Percentiles rank a stretch among this genome's conserved stretches.
Conservation (phyloP, 495 filamentous ascomycete species). For the Penicillium samsonianum region DNA sequence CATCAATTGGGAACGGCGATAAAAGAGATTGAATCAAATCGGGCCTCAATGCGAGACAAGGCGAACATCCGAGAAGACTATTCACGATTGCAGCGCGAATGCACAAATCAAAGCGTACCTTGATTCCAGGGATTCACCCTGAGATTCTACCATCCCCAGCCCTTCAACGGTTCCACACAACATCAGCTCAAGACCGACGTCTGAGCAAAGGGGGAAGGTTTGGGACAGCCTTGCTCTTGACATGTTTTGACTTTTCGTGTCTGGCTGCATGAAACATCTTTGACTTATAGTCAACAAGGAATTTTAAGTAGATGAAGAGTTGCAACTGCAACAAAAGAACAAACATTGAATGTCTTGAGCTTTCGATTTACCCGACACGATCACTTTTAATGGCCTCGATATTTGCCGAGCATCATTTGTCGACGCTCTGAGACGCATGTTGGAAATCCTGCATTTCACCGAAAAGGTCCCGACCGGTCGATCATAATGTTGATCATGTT, state of each 20-base stretch:
- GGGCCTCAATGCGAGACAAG: conserved; percentile 16
- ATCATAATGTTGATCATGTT: not conserved
- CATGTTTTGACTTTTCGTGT: conserved; percentile 21
- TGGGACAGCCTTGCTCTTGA: conserved; percentile 37
- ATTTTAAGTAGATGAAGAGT: not conserved
- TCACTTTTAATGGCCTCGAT: not conserved
- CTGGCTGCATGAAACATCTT: not conserved
- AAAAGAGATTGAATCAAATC: conserved; percentile 25
- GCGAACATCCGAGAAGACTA: conserved; percentile 27
- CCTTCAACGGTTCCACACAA: conserved; percentile 11
- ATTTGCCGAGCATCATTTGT: not conserved
- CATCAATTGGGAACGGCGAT: conserved; percentile 28
- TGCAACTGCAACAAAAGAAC: not conserved
- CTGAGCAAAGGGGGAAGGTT: conserved; percentile 23
- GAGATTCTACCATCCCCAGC: conserved; percentile 11
- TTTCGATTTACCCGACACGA: not conserved
- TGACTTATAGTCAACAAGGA: not conserved
- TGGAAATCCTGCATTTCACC: not conserved
- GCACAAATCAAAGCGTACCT: conserved; percentile 25
- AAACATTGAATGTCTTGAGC: not conserved
- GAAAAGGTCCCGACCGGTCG: not conserved
- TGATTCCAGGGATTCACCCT: conserved; percentile 17
- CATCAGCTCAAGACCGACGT: conserved; percentile 15
- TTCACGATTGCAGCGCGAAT: conserved; percentile 24
- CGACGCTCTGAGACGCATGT: not conserved